Evolutionary conservation across 1,284 basidiomycete genomes (phyloP).

Genomic region (Testicularia cyperi): DNA sequence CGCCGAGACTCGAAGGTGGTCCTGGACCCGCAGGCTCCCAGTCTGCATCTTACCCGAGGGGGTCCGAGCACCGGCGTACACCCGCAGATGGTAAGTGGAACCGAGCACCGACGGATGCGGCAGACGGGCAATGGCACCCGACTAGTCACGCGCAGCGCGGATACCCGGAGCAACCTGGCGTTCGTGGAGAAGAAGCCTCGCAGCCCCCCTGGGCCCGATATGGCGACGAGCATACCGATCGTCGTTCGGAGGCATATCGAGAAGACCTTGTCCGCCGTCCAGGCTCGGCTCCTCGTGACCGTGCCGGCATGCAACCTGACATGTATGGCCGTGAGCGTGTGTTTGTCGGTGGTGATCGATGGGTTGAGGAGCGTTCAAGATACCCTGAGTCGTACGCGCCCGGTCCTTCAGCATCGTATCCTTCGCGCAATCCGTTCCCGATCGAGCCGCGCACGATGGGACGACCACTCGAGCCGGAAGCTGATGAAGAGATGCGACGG

Average conservation of each 20-base stretch:
- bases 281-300: neutral
- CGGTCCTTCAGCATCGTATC: too few relatives aligned
- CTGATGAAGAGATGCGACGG: slow-evolving; percentile 11
- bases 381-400: too few relatives aligned
- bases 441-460: slow-evolving; percentile 2
- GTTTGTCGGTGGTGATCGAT: neutral
- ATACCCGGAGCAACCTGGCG: too few relatives aligned
- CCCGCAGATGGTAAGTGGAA: too few relatives aligned
- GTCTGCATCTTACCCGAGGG: too few relatives aligned
- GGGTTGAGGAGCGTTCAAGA: neutral
- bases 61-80: too few relatives aligned
- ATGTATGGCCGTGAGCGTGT: neutral
- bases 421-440: too few relatives aligned
- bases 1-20: too few relatives aligned
- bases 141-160: too few relatives aligned
- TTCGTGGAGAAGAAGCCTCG: neutral
- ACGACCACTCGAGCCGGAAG: slow-evolving; percentile 10
- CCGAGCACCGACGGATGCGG: too few relatives aligned
- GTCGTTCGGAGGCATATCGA: neutral
- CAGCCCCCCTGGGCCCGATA: neutral
- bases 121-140: too few relatives aligned
- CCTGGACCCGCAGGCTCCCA: too few relatives aligned
- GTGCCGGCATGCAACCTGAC: neutral
- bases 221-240: neutral
- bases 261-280: neutral